Percentiles rank a stretch among this genome's conserved stretches.
These are phyloP conservation scores for Cutaneotrichosporon cavernicola DNA, from an alignment of 1,284 basidiomycete genomes.

Conservation along the genomic window DNA sequence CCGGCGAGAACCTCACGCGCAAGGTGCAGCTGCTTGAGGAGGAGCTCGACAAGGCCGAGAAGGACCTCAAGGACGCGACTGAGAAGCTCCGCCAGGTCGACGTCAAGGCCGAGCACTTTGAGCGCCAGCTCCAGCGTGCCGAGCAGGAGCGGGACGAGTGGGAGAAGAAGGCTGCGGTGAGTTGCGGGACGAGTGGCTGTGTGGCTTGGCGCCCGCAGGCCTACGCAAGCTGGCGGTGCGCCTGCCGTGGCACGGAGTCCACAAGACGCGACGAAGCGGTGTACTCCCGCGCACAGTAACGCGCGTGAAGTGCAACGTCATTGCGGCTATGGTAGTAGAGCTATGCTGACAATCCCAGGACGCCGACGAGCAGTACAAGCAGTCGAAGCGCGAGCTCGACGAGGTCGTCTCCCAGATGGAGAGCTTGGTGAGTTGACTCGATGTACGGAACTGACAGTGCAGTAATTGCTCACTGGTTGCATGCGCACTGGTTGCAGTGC, in stretches of 20 bases:
- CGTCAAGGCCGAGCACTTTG: conserved; percentile 98
- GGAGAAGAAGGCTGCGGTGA: conserved; percentile 94
- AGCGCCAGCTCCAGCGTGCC: conserved; percentile 79
- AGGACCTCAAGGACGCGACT: conserved; percentile 93
- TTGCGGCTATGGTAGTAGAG: background rate
- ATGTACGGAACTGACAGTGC: background rate
- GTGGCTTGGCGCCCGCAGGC: background rate
- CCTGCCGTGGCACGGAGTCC: background rate
- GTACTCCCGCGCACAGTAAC: background rate
- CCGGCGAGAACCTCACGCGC: conserved; percentile 72
- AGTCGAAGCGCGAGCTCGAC: conserved; percentile 80
- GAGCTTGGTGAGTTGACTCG: conserved; percentile 57
- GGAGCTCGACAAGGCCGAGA: conserved; percentile 93
- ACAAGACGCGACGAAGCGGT: background rate
- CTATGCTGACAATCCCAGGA: conserved; percentile 59
- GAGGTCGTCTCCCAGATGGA: conserved; percentile 82
- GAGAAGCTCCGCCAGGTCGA: conserved; percentile 99
- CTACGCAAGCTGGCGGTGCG: background rate
- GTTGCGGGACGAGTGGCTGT: conserved; percentile 4
- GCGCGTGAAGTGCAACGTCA: background rate
- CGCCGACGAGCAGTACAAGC: conserved; percentile 68
- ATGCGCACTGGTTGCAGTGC: conserved; percentile 10
- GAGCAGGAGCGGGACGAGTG: conserved; percentile 90
- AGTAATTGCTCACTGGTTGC: conserved; percentile 8
- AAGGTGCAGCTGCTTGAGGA: conserved; percentile 93